Conservation (phyloP, 345 rosid genomes). For the Populus ilicifolia region DNA sequence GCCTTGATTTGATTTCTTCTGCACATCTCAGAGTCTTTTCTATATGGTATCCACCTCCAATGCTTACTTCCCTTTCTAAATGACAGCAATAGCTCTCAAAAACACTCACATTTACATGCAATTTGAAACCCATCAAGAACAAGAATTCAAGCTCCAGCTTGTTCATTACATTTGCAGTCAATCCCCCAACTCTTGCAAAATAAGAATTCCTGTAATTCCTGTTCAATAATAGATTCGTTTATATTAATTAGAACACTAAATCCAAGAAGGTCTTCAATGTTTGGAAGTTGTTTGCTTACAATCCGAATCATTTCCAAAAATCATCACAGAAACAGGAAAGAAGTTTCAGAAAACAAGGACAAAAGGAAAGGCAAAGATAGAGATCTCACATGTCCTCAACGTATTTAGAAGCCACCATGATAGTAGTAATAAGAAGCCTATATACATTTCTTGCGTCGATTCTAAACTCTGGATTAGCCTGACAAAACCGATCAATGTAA, state of each 20-base stretch:
- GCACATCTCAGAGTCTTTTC: conserved; percentile 79
- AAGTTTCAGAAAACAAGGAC: background rate
- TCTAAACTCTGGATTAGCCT: conserved; percentile 62
- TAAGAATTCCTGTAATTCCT: conserved; percentile 84
- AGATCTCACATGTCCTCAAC: conserved; percentile 84
- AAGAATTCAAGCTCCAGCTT: conserved; percentile 68
- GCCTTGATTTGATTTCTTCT: conserved; percentile 76
- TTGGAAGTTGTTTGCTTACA: background rate
- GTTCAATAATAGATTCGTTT: conserved; percentile 6
- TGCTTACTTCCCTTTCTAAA: conserved; percentile 80
- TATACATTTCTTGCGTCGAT: conserved; percentile 67
- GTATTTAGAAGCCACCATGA: conserved; percentile 91
- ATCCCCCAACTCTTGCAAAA: conserved; percentile 79
- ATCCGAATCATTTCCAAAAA: background rate
- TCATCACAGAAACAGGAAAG: background rate
- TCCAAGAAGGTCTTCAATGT: background rate
- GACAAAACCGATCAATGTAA: conserved; percentile 83
- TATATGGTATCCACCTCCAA: conserved; percentile 84
- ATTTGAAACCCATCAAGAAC: conserved; percentile 82
- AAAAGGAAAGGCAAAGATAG: background rate
- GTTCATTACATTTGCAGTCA: conserved; percentile 64
- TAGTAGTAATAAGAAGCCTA: conserved; percentile 71
- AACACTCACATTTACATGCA: conserved; percentile 85
- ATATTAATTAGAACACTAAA: background rate
- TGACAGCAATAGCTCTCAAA: conserved; percentile 91